Evolutionary conservation across 139 green algal genomes (phyloP).

Genomic region (Chlorella sorokiniana): DNA sequence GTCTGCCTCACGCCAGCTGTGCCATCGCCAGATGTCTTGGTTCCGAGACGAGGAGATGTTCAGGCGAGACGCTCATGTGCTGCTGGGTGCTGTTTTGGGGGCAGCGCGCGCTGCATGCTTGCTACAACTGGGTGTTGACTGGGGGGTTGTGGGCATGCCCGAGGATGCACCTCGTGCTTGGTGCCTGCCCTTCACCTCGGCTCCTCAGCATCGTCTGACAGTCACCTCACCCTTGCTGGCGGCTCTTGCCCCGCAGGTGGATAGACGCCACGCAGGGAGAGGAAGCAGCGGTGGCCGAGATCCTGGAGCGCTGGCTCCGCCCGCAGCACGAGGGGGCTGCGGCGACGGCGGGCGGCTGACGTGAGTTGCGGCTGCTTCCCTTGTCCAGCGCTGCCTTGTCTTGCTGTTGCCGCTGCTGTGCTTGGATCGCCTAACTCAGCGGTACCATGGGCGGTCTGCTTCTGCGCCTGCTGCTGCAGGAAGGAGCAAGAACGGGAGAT

Average conservation of each 20-base stretch:
- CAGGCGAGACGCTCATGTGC: no score
- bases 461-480: conserved; percentile 10
- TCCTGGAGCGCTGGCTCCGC: conserved; percentile 40
- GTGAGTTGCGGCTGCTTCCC: no score
- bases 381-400: no score
- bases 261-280: conserved; percentile 48
- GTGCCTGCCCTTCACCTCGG: background rate
- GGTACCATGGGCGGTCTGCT: background rate
- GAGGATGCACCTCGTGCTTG: background rate
- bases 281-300: conserved; percentile 44
- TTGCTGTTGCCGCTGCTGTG: background rate
- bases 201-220: no score
- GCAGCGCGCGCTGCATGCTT: no score
- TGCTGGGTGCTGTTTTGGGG: no score
- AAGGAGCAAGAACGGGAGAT: conserved; percentile 52
- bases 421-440: no score
- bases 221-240: background rate
- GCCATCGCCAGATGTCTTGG: conserved; percentile 82
- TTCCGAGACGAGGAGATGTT: conserved; percentile 75
- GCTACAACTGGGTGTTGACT: no score
- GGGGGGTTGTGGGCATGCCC: no score
- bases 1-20: conserved; percentile 69
- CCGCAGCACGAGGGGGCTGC: conserved; percentile 48
- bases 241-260: conserved; percentile 18
- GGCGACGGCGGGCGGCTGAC: conserved; percentile 31